Percentiles rank a stretch among this genome's conserved stretches.
phyloP scores from a whole-genome alignment of 225 moss, liverwort and hornwort species.

The Sphagnum contortum region DNA sequence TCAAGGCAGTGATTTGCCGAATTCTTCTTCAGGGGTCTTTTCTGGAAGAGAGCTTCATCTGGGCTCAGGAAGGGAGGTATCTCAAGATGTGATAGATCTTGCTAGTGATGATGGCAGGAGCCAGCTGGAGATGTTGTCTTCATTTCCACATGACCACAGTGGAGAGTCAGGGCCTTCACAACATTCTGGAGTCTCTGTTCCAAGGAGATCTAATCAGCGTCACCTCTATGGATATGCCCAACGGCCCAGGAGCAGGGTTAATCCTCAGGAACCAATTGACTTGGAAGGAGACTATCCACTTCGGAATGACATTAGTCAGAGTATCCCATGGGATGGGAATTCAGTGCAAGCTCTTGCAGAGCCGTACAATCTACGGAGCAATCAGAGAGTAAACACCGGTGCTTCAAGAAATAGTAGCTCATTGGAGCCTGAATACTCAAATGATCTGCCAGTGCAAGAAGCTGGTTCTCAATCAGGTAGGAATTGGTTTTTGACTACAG shows the following conservation, averaged over 20 bases:
- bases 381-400: constrained; percentile 17
- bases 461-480: constrained; percentile 26
- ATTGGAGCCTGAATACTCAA: constrained; percentile 10
- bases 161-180: constrained; percentile 30
- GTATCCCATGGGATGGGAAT: constrained; percentile 10
- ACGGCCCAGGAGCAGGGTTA: constrained; percentile 23
- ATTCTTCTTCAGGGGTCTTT: constrained; percentile 10
- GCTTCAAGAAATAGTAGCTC: constrained; percentile 13
- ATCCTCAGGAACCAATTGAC: constrained; percentile 10
- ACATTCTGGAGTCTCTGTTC: constrained; percentile 21
- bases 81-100: constrained; percentile 33
- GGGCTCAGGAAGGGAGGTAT: constrained; percentile 15
- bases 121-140: constrained; percentile 5
- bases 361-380: constrained; percentile 29
- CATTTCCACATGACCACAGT: neutral
- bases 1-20: constrained; percentile 8
- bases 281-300: constrained; percentile 6
- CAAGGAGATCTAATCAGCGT: constrained; percentile 23
- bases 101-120: constrained; percentile 9
- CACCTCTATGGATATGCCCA: constrained; percentile 30
- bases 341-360: constrained; percentile 10
- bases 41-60: constrained; percentile 18
- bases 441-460: constrained; percentile 6
- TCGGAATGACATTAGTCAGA: constrained; percentile 5
- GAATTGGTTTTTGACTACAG: constrained; percentile 12